Evolutionary conservation across 169 alveolate species (phyloP).

Genomic region (Eimeria sp.): DNA sequence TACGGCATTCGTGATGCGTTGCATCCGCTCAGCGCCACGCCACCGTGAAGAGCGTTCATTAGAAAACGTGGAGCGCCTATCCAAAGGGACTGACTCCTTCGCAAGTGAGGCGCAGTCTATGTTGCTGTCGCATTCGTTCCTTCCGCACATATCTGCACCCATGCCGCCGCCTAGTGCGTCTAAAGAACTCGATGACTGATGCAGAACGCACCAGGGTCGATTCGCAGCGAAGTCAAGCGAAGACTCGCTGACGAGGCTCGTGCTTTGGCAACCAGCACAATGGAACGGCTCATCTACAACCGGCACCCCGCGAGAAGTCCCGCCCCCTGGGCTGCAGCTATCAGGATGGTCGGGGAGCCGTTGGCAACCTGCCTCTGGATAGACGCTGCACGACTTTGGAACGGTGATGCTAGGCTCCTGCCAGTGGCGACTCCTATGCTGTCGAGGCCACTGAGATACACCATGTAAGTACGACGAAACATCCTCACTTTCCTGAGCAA

Average conservation of each 20-base stretch:
- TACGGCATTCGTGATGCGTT: conserved; percentile 65
- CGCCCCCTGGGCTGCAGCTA: background rate
- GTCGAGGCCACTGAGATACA: conserved; percentile 63
- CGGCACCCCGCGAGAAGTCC: conserved; percentile 28
- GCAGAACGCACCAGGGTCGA: conserved; percentile 22
- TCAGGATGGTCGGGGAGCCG: background rate
- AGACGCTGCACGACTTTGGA: background rate
- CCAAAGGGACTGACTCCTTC: conserved; percentile 27
- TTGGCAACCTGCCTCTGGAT: conserved; percentile 1
- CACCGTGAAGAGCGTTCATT: conserved; percentile 65
- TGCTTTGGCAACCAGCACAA: conserved; percentile 41
- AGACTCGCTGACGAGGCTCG: conserved; percentile 51
- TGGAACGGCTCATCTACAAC: conserved; percentile 50
- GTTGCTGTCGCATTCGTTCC: conserved; percentile 33
- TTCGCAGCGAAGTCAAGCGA: conserved; percentile 22
- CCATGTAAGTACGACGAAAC: conserved; percentile 27
- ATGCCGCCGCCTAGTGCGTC: conserved; percentile 20
- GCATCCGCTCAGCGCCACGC: conserved; percentile 60
- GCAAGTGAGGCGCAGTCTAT: conserved; percentile 31
- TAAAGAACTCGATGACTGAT: conserved; percentile 36
- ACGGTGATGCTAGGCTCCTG: conserved; percentile 24
- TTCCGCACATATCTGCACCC: background rate
- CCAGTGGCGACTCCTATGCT: conserved; percentile 36
- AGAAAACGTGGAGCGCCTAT: conserved; percentile 41
- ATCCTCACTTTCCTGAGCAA: conserved; percentile 53